Percentiles rank a stretch among this genome's conserved stretches.
phyloP scores from a whole-genome alignment of 352 stramenopile species.

The Pythium pyrilobum region DNA sequence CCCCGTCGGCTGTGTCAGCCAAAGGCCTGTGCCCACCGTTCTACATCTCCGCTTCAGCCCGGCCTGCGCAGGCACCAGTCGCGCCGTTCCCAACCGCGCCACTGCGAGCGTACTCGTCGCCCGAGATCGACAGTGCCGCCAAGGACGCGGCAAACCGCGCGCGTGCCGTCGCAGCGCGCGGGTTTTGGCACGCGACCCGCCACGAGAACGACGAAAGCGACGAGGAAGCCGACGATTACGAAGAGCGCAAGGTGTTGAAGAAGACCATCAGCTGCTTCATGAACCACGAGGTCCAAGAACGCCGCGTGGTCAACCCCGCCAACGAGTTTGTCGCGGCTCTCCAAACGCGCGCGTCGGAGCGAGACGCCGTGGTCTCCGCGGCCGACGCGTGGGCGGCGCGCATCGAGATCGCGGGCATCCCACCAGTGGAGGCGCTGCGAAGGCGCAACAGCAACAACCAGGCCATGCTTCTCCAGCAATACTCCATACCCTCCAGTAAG shows the following conservation, averaged over 20 bases:
- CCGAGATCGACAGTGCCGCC: not conserved
- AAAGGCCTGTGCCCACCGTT: constrained; percentile 9
- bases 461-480: constrained; percentile 17
- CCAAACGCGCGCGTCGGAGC: constrained; percentile 14
- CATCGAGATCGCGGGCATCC: constrained; percentile 58
- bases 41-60: too few relatives aligned
- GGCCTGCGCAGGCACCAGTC: not conserved
- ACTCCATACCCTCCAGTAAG: too few relatives aligned
- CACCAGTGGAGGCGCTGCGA: constrained; percentile 11
- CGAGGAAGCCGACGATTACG: constrained; percentile 29
- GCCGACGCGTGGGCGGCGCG: constrained; percentile 41
- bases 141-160: constrained; percentile 11
- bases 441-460: constrained; percentile 13
- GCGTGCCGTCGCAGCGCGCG: constrained; percentile 9
- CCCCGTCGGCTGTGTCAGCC: not conserved
- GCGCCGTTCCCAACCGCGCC: not conserved
- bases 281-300: constrained; percentile 40
- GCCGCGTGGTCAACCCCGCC: constrained; percentile 26
- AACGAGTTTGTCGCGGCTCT: constrained; percentile 12
- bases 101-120: not conserved
- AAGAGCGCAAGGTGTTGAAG: constrained; percentile 45
- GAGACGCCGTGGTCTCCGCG: constrained; percentile 10
- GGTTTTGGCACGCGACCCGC: constrained; percentile 9
- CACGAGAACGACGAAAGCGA: constrained; percentile 24
- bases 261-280: constrained; percentile 51